These are phyloP conservation scores for Vigna mungo DNA, from an alignment of 306 rosid genomes.

Conservation along the genomic window DNA sequence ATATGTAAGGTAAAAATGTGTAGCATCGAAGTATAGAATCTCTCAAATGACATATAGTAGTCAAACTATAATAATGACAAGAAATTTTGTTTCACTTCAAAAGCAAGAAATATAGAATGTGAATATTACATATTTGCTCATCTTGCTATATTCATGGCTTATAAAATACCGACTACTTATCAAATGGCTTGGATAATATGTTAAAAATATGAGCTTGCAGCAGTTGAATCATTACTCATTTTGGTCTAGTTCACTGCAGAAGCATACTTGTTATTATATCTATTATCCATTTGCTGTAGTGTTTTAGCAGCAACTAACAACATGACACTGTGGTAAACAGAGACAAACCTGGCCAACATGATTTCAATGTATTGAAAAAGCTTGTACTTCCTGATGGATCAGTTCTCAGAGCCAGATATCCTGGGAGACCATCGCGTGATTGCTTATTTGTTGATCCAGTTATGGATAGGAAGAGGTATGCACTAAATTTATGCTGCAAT, in stretches of 20 bases:
- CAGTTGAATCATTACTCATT: neutral
- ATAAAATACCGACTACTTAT: neutral
- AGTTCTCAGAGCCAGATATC: conserved; percentile 30
- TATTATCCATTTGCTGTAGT: conserved; percentile 9
- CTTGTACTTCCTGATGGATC: conserved; percentile 39
- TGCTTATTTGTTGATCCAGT: conserved; percentile 35
- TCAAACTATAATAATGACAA: neutral
- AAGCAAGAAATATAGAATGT: neutral
- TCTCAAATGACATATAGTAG: conserved; percentile 4
- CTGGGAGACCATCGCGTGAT: conserved; percentile 24
- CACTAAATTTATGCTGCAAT: neutral
- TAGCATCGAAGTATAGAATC: neutral
- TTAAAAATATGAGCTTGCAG: neutral
- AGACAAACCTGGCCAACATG: conserved; percentile 34
- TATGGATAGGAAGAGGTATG: conserved; percentile 28
- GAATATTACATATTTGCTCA: neutral
- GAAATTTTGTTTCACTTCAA: conserved; percentile 12
- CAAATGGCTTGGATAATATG: conserved; percentile 9
- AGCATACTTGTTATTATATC: neutral
- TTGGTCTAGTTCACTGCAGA: neutral
- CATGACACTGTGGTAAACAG: conserved; percentile 33
- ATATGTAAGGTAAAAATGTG: neutral
- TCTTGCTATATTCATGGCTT: neutral
- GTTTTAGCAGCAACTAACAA: conserved; percentile 8
- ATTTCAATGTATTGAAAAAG: conserved; percentile 32